Percentiles rank a stretch among this genome's conserved stretches.
phyloP scores from a whole-genome alignment of 2,329 filamentous ascomycete species.

The Peltaster fructicola region DNA sequence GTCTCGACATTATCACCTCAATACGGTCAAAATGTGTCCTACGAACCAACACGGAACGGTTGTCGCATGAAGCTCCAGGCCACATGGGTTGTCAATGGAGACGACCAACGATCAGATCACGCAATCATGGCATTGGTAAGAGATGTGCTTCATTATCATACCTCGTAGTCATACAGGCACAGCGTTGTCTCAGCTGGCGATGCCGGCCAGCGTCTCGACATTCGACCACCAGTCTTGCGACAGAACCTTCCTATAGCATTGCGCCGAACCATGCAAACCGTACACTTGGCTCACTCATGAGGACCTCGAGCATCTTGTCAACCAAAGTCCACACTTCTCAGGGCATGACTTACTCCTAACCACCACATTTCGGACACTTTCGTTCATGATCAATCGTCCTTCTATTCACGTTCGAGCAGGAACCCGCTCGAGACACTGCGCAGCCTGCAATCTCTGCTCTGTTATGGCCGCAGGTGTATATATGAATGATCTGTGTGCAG shows the following conservation, averaged over 20 bases:
- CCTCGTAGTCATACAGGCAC: not conserved
- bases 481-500: constrained; percentile 30
- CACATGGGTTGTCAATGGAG: too few species aligned
- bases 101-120: too few species aligned
- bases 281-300: too few species aligned
- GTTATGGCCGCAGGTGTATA: constrained; percentile 30
- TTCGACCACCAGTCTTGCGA: too few species aligned
- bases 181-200: not conserved
- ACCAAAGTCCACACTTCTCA: not conserved
- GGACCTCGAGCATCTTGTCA: too few species aligned
- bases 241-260: constrained; percentile 20
- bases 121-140: not conserved
- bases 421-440: constrained; percentile 27
- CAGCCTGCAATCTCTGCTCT: constrained; percentile 26
- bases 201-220: not conserved
- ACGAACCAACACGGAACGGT: too few species aligned
- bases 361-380: constrained; percentile 29
- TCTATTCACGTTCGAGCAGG: constrained; percentile 24
- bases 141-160: not conserved
- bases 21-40: too few species aligned
- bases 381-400: constrained; percentile 30
- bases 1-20: too few species aligned
- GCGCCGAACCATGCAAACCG: too few species aligned
- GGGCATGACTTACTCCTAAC: constrained; percentile 16
- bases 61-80: too few species aligned